A percentile compares a stretch with the other conserved stretches of the same genome.
Conservation (phyloP, 1,284 basidiomycete genomes). For the Neolentinus lepideus region DNA sequence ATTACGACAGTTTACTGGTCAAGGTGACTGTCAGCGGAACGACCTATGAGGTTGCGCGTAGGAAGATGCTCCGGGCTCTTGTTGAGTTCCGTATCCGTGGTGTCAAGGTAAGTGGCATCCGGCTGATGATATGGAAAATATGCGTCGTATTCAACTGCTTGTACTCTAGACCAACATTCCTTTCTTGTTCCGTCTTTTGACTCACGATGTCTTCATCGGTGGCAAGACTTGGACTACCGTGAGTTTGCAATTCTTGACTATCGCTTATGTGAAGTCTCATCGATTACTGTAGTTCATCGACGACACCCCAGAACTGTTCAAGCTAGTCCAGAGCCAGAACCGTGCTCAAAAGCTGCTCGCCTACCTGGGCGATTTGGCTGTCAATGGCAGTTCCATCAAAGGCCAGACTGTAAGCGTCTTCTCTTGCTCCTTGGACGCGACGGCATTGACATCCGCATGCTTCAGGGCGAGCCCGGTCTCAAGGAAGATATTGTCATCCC, state of each 20-base stretch:
- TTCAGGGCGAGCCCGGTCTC: conserved; percentile 85
- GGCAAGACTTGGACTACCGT: conserved; percentile 98
- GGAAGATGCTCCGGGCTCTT: conserved; percentile 98
- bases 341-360: conserved; percentile 96
- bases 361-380: conserved; percentile 96
- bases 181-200: conserved; percentile 96
- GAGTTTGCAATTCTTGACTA: conserved; percentile 17
- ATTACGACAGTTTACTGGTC: conserved; percentile 97
- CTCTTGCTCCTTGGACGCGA: background rate
- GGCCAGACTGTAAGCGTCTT: conserved; percentile 57
- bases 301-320: conserved; percentile 98
- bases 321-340: conserved; percentile 96
- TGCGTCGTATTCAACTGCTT: background rate
- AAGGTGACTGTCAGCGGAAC: conserved; percentile 96
- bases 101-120: conserved; percentile 63
- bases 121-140: conserved; percentile 1
- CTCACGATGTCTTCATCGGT: conserved; percentile 95
- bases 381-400: conserved; percentile 97
- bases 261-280: conserved; percentile 1
- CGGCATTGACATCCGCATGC: conserved; percentile 1
- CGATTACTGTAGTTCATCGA: conserved; percentile 79
- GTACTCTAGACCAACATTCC: conserved; percentile 89
- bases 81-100: conserved; percentile 99
- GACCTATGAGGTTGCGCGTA: conserved; percentile 95
- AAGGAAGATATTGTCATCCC: conserved; percentile 88